Base-by-base conservation (phyloP, 2,329 filamentous ascomycete species). In the Colletotrichum tabaci region DNA sequence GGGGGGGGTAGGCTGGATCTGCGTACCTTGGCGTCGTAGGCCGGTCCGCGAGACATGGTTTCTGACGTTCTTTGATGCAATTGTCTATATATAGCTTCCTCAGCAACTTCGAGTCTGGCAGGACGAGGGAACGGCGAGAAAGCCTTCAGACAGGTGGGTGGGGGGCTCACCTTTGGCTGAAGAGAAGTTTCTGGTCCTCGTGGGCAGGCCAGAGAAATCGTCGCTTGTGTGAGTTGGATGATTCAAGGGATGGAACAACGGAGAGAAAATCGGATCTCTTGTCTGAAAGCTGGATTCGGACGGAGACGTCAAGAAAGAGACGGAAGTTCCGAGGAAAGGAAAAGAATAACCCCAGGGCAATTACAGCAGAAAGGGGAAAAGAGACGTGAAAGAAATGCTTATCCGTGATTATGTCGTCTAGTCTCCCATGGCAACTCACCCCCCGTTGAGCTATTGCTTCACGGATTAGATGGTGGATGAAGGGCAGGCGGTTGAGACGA, bases 381-480 rank as follows among this genome's bases (percentile, higher is more conserved):
- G 18, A 40, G 38, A 21, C 16, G 35, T 23, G 21, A 15, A 21
- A 30, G 13, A 18, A n/a, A 10, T 15, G 15, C n/a, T 38, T 12
- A 9, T 10, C 2, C 12, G 38, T 66, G 67, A 66, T 53, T 52
- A 26, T 38, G 30, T 61, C 55, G 47, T 60, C 21, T 61, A 55
- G 55, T 26, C 26, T 57, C 10, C 13, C n/a, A 13, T 35, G 13
- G 23, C 15, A 23, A 26, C 15, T 16, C 7, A 38, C 13, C 52
- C n/a, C 21, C 15, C 4, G 30, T 30, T 30, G 30, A 30, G 5
- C 30, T 30, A 30, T 50, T 21, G 1, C n/a, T 26, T 26, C 16
- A n/a, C n/a, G 35, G 18, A 23, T 49, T 40, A 46, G 30, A 16
- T 16, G 23, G 13, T 15, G 30, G 2, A 16, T 40, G 30, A 52